A percentile compares a stretch with the other conserved stretches of the same genome.
Conservation (phyloP, 257 asterid species). For the Verbena officinalis region DNA sequence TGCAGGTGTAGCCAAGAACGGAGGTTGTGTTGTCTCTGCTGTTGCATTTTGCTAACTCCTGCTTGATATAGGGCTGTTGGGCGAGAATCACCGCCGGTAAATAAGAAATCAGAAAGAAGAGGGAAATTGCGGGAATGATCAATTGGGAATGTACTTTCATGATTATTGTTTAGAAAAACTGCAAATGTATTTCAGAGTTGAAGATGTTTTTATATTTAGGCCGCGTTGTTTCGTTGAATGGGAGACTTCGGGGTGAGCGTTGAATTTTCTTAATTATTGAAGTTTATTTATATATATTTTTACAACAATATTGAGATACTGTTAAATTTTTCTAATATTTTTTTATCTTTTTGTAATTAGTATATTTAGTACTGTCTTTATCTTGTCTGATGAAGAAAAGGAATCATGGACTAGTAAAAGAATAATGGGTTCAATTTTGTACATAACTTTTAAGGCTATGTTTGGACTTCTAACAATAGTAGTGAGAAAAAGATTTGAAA, state of each 20-base stretch:
- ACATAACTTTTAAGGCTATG: too few relatives aligned
- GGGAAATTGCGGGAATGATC: conserved; percentile 25
- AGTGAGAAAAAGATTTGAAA: too few relatives aligned
- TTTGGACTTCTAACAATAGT: too few relatives aligned
- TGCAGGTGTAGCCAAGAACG: conserved; percentile 76
- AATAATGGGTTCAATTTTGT: too few relatives aligned
- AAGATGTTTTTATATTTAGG: background rate
- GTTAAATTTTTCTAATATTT: background rate
- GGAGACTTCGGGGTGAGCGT: background rate
- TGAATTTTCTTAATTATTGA: conserved; percentile 14
- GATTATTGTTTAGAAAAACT: background rate
- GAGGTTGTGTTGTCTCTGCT: conserved; percentile 44
- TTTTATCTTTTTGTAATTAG: background rate
- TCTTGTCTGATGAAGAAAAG: too few relatives aligned
- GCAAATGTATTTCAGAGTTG: conserved; percentile 15
- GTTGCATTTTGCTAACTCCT: conserved; percentile 29
- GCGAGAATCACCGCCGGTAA: conserved; percentile 37
- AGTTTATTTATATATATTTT: background rate
- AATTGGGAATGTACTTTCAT: conserved; percentile 39
- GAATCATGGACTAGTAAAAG: too few relatives aligned
- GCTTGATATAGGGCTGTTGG: conserved; percentile 72
- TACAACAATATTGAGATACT: background rate
- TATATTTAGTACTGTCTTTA: conserved; percentile 4
- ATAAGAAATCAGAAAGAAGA: conserved; percentile 34
- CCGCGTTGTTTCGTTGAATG: conserved; percentile 15